Base-by-base conservation (phyloP, 108 stramenopile species). In the Skeletonema grethae region DNA sequence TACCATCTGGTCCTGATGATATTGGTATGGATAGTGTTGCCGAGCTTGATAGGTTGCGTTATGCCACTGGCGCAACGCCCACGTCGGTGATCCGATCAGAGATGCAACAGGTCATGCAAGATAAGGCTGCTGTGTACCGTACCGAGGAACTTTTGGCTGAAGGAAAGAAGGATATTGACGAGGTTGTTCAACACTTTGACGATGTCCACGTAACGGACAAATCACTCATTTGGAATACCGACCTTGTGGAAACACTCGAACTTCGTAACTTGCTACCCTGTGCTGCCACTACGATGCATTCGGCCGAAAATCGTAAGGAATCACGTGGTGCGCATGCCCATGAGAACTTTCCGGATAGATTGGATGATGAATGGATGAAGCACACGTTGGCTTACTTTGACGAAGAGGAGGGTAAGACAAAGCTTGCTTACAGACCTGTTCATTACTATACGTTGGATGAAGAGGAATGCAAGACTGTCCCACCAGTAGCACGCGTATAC, bases 311-410 rank as follows among this genome's bases (percentile, higher is more conserved):
- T 29, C 86, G 99, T 3, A 98, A 97, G 89, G 99, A 99, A 86
- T 82, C 78, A 56, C 87, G 99, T 39, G 99, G 99, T 31, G 99
- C 99, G 10, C 99, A 99, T 84, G 99, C 99, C 11, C 96, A 94
- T 62, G 99, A 99, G 82, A 92, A 99, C 83, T 98, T 87, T 72
- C 88, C 96, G 10, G 85, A 95, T 46, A 89, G 99, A 22, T 87
- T 97, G 64, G 99, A 99, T 78, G 90, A 93, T 57, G 76, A 96
- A 22, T 99, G 98, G 98, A 99, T 99, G 98, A 97, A 95, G 77
- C 99, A 99, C 77, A 98, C 97, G 11, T 67, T 99, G 66, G 88
- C 96, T 1, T 97, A 97, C 76, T 95, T 95, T 74, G 96, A 98
- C 84, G 88, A 87, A 36, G 84, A 91, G 60, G 90, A 80, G 39